These are phyloP conservation scores for Fusarium tricinctum DNA, from an alignment of 2,329 filamentous ascomycete species.

Conservation along the genomic window DNA sequence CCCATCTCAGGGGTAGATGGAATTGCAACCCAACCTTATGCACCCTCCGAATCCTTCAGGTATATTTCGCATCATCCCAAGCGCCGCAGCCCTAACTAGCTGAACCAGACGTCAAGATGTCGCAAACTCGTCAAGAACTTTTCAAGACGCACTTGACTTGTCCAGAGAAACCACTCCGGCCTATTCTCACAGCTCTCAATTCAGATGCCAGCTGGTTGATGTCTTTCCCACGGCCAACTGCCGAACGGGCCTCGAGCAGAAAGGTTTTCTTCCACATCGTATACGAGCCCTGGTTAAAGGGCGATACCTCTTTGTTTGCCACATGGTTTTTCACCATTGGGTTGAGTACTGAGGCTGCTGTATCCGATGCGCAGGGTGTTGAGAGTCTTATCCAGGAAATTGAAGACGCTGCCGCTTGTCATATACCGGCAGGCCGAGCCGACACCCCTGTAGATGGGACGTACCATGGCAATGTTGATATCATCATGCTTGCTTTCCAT, in stretches of 20 bases:
- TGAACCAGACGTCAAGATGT: not conserved
- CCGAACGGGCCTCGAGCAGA: not conserved
- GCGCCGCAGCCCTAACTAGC: not conserved
- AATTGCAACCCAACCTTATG: no score
- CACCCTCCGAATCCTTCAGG: no score
- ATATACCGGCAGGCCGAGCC: not conserved
- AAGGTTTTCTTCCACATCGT: conserved; percentile 12
- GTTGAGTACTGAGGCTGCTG: not conserved
- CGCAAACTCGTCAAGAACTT: not conserved
- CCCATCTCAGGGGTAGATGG: no score
- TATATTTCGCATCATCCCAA: not conserved
- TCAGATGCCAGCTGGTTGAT: conserved; percentile 9
- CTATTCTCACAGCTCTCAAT: conserved; percentile 1
- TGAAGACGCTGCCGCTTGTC: conserved; percentile 21
- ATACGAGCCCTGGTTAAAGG: conserved; percentile 52
- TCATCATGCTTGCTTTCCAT: conserved; percentile 37
- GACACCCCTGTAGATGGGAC: not conserved
- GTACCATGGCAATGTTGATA: conserved; percentile 25
- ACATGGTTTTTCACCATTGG: conserved; percentile 45
- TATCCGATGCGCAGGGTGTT: conserved; percentile 16
- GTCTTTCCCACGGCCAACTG: conserved; percentile 9
- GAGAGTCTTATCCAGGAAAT: conserved; percentile 34
- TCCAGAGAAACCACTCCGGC: not conserved
- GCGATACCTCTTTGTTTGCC: conserved; percentile 32
- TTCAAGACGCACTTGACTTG: not conserved